These are phyloP conservation scores for Ilyonectria sp. DNA, from an alignment of 2,329 filamentous ascomycete genomes.

Conservation along the genomic window DNA sequence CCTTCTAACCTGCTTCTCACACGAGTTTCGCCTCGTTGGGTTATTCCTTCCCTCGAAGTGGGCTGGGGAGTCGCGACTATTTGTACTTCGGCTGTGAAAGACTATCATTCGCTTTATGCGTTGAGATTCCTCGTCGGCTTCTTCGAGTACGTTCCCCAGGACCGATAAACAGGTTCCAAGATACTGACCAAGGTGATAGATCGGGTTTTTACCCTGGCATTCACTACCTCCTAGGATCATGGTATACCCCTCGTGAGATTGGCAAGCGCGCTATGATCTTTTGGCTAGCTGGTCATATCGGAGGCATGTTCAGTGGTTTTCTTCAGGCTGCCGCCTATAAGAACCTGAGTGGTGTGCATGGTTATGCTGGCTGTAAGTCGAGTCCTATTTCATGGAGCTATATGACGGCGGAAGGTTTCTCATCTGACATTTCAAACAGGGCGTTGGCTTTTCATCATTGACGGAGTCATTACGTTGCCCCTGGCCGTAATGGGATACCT, in stretches of 20 bases:
- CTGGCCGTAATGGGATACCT: constrained; percentile 31
- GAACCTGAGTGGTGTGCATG: constrained; percentile 34
- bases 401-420: background rate
- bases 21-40: constrained; percentile 35
- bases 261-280: constrained; percentile 41
- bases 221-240: constrained; percentile 41
- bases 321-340: constrained; percentile 37
- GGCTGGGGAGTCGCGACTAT: constrained; percentile 38
- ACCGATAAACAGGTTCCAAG: background rate
- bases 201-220: constrained; percentile 38
- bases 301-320: constrained; percentile 37
- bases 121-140: constrained; percentile 35
- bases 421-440: constrained; percentile 24
- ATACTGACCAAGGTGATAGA: constrained; percentile 12
- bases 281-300: constrained; percentile 38
- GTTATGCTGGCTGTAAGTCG: constrained; percentile 35
- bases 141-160: constrained; percentile 30
- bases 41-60: constrained; percentile 36
- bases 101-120: constrained; percentile 29
- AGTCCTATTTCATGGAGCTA: background rate
- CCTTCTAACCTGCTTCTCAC: constrained; percentile 35
- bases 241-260: constrained; percentile 43
- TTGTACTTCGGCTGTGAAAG: constrained; percentile 31
- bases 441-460: constrained; percentile 40
- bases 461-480: constrained; percentile 38